Evolutionary conservation across 306 rosid genomes (phyloP).

Genomic region (Malus fusca): DNA sequence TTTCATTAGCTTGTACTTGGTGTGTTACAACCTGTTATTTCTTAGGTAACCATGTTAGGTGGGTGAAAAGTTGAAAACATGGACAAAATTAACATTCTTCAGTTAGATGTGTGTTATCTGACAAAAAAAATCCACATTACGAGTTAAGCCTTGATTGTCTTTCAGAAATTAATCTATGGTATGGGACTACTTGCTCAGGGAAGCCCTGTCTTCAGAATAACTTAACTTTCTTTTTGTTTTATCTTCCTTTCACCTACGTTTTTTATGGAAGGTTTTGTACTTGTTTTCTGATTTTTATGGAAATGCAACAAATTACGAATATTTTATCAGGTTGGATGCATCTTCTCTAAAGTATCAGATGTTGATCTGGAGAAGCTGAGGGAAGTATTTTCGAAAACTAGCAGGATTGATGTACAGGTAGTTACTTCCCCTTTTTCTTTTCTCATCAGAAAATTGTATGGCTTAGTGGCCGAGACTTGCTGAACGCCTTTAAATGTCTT

Average conservation of each 20-base stretch:
- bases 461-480: conserved; percentile 1
- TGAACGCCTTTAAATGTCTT: conserved; percentile 13
- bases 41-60: not conserved
- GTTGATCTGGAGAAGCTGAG: conserved; percentile 42
- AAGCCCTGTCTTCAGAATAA: not conserved
- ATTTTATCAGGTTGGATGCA: conserved; percentile 65
- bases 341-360: conserved; percentile 43
- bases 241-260: not conserved
- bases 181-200: not conserved
- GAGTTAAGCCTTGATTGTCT: not conserved
- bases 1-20: conserved; percentile 1
- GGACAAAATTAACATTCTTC: not conserved
- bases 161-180: not conserved
- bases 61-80: not conserved
- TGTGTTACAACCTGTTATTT: conserved; percentile 1
- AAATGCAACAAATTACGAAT: not conserved
- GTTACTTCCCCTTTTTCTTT: conserved; percentile 5
- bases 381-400: conserved; percentile 34
- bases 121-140: not conserved
- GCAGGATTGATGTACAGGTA: conserved; percentile 57
- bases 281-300: conserved; percentile 10
- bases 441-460: not conserved
- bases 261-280: not conserved
- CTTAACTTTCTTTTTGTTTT: not conserved
- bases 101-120: not conserved